Percentiles rank a stretch among this genome's conserved stretches.
Conservation (phyloP, 768 basidiomycete genomes). For the Naematelia aurantialba region DNA sequence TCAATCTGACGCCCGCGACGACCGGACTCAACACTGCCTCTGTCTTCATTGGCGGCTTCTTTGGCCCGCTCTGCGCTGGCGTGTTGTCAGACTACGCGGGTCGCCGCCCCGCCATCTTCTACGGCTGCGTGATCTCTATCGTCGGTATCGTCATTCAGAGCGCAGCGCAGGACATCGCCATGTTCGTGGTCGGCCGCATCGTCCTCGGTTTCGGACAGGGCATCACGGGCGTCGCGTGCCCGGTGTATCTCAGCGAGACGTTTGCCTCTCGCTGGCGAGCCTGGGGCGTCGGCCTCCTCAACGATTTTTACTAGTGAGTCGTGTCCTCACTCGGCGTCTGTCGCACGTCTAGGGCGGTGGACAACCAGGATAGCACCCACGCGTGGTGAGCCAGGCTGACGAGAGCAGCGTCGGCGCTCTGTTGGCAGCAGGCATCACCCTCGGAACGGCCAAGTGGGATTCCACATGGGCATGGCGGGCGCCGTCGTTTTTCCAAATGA, state of each 20-base stretch:
- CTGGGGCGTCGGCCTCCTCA: conserved; percentile 15
- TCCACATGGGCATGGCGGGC: conserved; percentile 23
- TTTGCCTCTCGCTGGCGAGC: conserved; percentile 13
- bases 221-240: neutral
- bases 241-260: conserved; percentile 20
- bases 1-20: conserved; percentile 18
- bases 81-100: conserved; percentile 9
- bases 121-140: conserved; percentile 1
- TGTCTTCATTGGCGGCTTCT: conserved; percentile 9
- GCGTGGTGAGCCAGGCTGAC: too few relatives aligned
- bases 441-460: conserved; percentile 15
- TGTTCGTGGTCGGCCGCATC: conserved; percentile 16
- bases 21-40: conserved; percentile 17
- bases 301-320: conserved; percentile 22
- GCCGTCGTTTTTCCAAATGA: conserved; percentile 12
- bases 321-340: neutral
- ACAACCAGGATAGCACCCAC: too few relatives aligned
- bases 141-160: conserved; percentile 16
- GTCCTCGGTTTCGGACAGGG: conserved; percentile 6
- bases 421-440: conserved; percentile 17
- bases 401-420: conserved; percentile 18
- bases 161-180: conserved; percentile 19
- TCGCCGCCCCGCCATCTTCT: conserved; percentile 10
- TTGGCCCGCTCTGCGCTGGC: conserved; percentile 4
- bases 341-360: neutral